phyloP scores from a whole-genome alignment of 2,329 filamentous ascomycete species.

The Monosporascus ibericus region DNA sequence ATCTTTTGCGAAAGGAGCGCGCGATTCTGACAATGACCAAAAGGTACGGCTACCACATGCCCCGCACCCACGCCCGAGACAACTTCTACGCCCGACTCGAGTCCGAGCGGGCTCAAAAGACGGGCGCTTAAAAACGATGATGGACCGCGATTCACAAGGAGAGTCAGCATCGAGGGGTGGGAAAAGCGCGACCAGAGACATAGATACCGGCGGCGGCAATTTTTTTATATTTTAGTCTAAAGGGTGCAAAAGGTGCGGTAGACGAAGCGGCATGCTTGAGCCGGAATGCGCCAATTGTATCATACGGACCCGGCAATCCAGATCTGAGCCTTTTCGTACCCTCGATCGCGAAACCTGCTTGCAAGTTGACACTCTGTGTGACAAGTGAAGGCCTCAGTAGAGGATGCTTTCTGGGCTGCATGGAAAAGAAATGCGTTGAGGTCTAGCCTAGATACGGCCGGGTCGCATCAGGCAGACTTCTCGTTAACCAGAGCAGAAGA shows the following conservation, averaged over 20 bases:
- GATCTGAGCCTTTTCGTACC: slow-evolving; percentile 8
- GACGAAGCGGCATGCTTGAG: slow-evolving; percentile 11
- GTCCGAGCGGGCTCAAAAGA: slow-evolving; percentile 43
- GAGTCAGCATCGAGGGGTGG: neutral
- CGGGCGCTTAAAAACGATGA: slow-evolving; percentile 7
- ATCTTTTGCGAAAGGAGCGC: slow-evolving; percentile 1
- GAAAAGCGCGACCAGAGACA: slow-evolving; percentile 1
- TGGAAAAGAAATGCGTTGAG: too few species aligned
- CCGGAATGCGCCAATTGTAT: slow-evolving; percentile 15
- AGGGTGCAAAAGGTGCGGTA: slow-evolving; percentile 7
- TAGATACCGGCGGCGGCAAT: neutral
- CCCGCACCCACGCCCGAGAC: slow-evolving; percentile 53
- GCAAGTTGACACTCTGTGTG: too few species aligned
- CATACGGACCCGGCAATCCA: slow-evolving; percentile 17
- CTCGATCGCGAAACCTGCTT: too few species aligned
- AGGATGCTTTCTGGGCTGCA: too few species aligned
- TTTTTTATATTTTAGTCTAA: slow-evolving; percentile 5
- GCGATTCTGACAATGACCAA: slow-evolving; percentile 8
- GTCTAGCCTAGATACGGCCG: too few species aligned
- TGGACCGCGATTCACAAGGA: neutral
- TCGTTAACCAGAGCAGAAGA: too few species aligned
- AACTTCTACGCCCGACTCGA: slow-evolving; percentile 53
- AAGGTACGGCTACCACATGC: slow-evolving; percentile 59
- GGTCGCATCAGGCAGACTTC: too few species aligned
- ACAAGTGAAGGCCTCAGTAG: too few species aligned